These are phyloP conservation scores for Phaeosphaeriaceae sp. DNA, from an alignment of 2,329 filamentous ascomycete species.

Conservation along the genomic window DNA sequence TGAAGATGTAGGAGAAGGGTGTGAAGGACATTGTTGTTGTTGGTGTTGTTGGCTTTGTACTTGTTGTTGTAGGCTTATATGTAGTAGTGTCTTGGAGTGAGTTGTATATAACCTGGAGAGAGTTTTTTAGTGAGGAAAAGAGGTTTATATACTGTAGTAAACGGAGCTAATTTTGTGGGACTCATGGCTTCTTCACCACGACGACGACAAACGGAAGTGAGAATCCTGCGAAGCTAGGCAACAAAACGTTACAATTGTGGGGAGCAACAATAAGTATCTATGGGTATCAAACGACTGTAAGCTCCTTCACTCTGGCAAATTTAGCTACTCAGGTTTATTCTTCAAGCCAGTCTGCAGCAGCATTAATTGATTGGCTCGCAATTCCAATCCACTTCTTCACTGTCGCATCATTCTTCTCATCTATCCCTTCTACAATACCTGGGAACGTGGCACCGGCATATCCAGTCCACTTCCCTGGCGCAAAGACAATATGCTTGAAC, in stretches of 20 bases:
- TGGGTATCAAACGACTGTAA: conserved; percentile 10
- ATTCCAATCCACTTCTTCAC: conserved; percentile 53
- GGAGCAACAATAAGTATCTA: not conserved
- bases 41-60: too few species aligned
- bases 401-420: conserved; percentile 52
- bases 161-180: too few species aligned
- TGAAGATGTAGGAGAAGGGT: too few species aligned
- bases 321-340: conserved; percentile 4
- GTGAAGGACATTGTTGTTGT: too few species aligned
- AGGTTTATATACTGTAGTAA: too few species aligned
- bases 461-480: conserved; percentile 88
- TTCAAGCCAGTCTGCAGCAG: conserved; percentile 45
- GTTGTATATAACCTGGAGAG: too few species aligned
- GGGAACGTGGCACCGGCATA: conserved; percentile 78
- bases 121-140: too few species aligned
- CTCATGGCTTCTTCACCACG: too few species aligned
- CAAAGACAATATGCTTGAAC: conserved; percentile 97
- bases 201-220: not conserved
- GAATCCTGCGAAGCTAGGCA: too few species aligned
- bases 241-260: not conserved
- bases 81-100: too few species aligned
- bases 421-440: conserved; percentile 67
- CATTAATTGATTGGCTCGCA: conserved; percentile 43
- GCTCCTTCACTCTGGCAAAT: not conserved
- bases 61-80: too few species aligned